Percentiles rank a stretch among this genome's conserved stretches.
Conservation (phyloP, 2,329 filamentous ascomycete genomes). For the Exophiala oligosperma region DNA sequence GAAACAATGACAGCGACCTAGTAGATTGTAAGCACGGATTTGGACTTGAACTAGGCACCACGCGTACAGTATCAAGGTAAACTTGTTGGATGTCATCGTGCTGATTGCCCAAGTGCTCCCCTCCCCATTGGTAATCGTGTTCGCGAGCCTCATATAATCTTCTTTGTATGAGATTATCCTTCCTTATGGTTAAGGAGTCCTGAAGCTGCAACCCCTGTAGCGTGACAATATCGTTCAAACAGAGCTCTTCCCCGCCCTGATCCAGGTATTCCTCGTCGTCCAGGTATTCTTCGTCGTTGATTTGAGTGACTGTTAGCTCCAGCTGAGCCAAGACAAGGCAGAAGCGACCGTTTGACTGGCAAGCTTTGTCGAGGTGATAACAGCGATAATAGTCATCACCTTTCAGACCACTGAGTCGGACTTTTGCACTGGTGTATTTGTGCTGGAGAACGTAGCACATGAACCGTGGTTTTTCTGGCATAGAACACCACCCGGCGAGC, state of each 20-base stretch:
- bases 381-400: conserved; percentile 26
- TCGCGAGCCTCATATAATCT: conserved; percentile 2
- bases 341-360: conserved; percentile 8
- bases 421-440: conserved; percentile 27
- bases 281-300: neutral
- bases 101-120: conserved; percentile 5
- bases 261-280: neutral
- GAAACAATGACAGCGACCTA: conserved; percentile 12
- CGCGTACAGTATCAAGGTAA: conserved; percentile 12
- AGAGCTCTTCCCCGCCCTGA: neutral
- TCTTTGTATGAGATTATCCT: neutral
- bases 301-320: conserved; percentile 1
- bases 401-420: conserved; percentile 27
- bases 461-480: conserved; percentile 7
- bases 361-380: conserved; percentile 1
- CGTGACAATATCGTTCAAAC: conserved; percentile 1
- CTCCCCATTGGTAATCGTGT: conserved; percentile 2
- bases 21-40: conserved; percentile 5
- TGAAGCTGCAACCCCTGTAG: neutral
- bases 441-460: conserved; percentile 30
- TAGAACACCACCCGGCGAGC: conserved; percentile 2
- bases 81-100: conserved; percentile 1
- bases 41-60: neutral
- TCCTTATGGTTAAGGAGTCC: neutral
- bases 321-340: conserved; percentile 3